Evolutionary conservation across 1,284 basidiomycete species (phyloP).

Genomic region (Coniferiporia weirii): DNA sequence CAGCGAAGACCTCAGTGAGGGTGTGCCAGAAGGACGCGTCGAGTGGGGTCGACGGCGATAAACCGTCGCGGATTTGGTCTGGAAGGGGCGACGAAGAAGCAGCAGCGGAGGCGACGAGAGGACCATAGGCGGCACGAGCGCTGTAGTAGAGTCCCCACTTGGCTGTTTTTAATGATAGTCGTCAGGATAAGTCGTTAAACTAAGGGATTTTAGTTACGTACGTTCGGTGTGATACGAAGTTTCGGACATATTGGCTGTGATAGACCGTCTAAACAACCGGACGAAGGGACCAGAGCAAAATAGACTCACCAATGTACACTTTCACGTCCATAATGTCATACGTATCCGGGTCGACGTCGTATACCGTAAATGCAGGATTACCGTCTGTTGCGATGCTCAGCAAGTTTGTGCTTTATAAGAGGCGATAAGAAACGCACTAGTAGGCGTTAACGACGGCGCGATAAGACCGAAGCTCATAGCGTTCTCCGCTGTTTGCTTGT

Average conservation of each 20-base stretch:
- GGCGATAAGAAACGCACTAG: constrained; percentile 29
- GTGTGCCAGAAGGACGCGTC: constrained; percentile 55
- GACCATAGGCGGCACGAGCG: constrained; percentile 46
- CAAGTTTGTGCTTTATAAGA: not conserved
- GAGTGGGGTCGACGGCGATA: constrained; percentile 24
- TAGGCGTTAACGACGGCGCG: constrained; percentile 51
- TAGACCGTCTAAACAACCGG: not conserved
- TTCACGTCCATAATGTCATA: constrained; percentile 47
- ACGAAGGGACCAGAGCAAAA: not conserved
- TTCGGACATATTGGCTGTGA: constrained; percentile 32
- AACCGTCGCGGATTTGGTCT: not conserved
- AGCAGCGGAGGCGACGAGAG: constrained; percentile 33
- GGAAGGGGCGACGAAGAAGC: not conserved
- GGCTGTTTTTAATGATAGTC: constrained; percentile 30
- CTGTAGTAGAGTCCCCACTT: constrained; percentile 53
- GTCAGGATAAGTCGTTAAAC: constrained; percentile 14
- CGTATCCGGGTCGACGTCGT: constrained; percentile 49
- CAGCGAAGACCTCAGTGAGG: constrained; percentile 49
- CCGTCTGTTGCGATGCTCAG: constrained; percentile 29
- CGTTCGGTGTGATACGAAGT: constrained; percentile 34
- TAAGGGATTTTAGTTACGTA: constrained; percentile 20
- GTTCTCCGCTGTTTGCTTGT: constrained; percentile 40
- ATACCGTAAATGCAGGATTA: constrained; percentile 49
- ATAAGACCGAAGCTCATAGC: constrained; percentile 47
- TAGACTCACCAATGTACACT: constrained; percentile 35